phyloP scores from a whole-genome alignment of 331 rosid genomes.

The Arachis monticola region DNA sequence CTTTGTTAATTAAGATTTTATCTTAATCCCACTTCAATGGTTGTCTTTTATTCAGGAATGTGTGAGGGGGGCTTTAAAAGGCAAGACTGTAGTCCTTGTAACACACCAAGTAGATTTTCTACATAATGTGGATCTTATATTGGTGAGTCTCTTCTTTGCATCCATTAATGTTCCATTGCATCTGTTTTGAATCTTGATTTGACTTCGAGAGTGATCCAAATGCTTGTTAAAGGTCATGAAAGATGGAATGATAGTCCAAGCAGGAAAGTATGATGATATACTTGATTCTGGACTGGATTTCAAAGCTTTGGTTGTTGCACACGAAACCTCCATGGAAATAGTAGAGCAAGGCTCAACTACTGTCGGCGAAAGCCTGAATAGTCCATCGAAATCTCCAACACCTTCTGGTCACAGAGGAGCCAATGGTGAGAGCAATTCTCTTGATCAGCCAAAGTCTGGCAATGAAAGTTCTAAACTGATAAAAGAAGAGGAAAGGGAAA shows the following conservation, averaged over 20 bases:
- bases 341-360: slow-evolving; percentile 51
- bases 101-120: slow-evolving; percentile 91
- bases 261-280: slow-evolving; percentile 62
- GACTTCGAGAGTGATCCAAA: background rate
- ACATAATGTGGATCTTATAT: slow-evolving; percentile 68
- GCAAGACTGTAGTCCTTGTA: slow-evolving; percentile 69
- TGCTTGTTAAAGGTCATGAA: slow-evolving; percentile 61
- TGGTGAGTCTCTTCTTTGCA: slow-evolving; percentile 46
- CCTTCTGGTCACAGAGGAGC: slow-evolving; percentile 25
- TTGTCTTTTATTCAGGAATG: slow-evolving; percentile 60
- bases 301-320: slow-evolving; percentile 69
- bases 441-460: slow-evolving; percentile 49
- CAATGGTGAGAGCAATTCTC: slow-evolving; percentile 50
- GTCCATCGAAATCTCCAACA: slow-evolving; percentile 38
- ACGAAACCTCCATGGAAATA: slow-evolving; percentile 76
- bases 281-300: slow-evolving; percentile 61
- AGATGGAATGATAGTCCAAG: slow-evolving; percentile 70
- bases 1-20: background rate
- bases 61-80: slow-evolving; percentile 66
- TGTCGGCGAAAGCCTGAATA: slow-evolving; percentile 46
- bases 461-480: slow-evolving; percentile 63
- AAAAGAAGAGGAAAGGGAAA: slow-evolving; percentile 75
- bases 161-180: background rate
- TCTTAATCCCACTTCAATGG: background rate
- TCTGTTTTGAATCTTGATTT: background rate